These are phyloP conservation scores for Calonectria fujianensis DNA, from an alignment of 2,329 filamentous ascomycete species.

Conservation along the genomic window DNA sequence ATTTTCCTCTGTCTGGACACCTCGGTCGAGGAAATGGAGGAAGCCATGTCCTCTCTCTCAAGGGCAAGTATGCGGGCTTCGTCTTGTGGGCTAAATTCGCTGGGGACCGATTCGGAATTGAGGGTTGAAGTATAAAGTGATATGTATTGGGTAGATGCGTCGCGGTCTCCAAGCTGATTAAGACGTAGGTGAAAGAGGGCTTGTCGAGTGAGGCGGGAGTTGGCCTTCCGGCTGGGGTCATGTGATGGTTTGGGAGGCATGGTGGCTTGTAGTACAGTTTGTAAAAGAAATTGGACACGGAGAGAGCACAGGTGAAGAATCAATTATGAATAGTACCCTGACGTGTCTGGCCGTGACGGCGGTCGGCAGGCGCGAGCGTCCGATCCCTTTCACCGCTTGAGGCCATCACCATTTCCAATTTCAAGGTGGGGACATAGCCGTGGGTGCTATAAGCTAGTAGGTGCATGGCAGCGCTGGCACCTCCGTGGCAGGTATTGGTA, in stretches of 20 bases:
- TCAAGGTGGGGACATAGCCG: conserved; percentile 9
- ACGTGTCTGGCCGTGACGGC: conserved; percentile 9
- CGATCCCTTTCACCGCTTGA: conserved; percentile 26
- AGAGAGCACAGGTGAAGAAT: conserved; percentile 13
- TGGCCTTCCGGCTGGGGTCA: not conserved
- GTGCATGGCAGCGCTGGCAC: conserved; percentile 18
- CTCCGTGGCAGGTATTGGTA: conserved; percentile 26
- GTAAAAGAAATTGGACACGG: conserved; percentile 1
- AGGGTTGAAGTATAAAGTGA: conserved; percentile 1
- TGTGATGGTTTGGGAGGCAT: conserved; percentile 11
- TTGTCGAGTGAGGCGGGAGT: not conserved
- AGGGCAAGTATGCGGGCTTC: conserved; percentile 10
- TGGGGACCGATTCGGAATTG: not conserved
- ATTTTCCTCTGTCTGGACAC: not conserved
- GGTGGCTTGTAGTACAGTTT: conserved; percentile 24
- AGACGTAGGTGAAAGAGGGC: not conserved
- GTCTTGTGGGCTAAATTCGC: not conserved
- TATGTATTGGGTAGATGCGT: conserved; percentile 10
- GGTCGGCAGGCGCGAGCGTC: conserved; percentile 12
- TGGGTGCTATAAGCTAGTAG: conserved; percentile 19
- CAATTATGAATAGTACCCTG: conserved; percentile 11
- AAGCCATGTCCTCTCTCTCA: not conserved
- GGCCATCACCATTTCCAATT: conserved; percentile 19
- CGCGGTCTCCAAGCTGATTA: not conserved
- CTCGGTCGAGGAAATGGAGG: conserved; percentile 7